phyloP scores from a whole-genome alignment of 768 basidiomycete species.

The Daedaleopsis sinensis region DNA sequence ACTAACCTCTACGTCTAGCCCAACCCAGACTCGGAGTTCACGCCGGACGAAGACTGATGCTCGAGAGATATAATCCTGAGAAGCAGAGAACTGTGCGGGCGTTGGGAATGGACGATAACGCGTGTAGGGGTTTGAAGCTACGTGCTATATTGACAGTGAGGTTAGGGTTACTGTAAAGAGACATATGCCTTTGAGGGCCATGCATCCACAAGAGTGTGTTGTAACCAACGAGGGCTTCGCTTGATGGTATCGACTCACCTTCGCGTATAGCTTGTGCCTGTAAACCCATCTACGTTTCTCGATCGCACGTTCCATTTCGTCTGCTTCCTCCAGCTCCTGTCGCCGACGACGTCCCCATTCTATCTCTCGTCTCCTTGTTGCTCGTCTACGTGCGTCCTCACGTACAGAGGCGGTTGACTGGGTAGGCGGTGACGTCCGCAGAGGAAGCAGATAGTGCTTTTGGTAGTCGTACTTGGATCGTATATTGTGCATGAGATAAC shows the following conservation, averaged over 20 bases:
- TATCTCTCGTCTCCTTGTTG: constrained; percentile 41
- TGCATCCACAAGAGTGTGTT: no score
- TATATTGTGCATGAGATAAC: constrained; percentile 79
- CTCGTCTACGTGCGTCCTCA: constrained; percentile 36
- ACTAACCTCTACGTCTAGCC: constrained; percentile 86
- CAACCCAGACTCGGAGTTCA: constrained; percentile 86
- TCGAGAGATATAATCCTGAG: constrained; percentile 71
- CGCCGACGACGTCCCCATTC: constrained; percentile 59
- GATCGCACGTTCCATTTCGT: constrained; percentile 77
- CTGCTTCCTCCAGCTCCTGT: constrained; percentile 56
- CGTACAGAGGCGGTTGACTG: constrained; percentile 34
- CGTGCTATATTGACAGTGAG: constrained; percentile 57
- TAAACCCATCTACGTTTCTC: constrained; percentile 80
- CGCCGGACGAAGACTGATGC: constrained; percentile 82
- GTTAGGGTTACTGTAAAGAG: constrained; percentile 15
- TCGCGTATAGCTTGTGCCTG: constrained; percentile 77
- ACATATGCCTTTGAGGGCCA: no score
- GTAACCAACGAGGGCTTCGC: no score
- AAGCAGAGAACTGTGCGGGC: constrained; percentile 79
- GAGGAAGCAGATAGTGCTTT: constrained; percentile 75
- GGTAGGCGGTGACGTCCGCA: constrained; percentile 53
- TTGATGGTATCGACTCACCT: constrained; percentile 51
- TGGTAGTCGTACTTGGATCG: constrained; percentile 80
- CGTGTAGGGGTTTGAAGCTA: constrained; percentile 86
- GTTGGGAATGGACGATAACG: constrained; percentile 91